Evolutionary conservation across 73 alveolate species (phyloP).

Genomic region (Paramecium sexaurelia): DNA sequence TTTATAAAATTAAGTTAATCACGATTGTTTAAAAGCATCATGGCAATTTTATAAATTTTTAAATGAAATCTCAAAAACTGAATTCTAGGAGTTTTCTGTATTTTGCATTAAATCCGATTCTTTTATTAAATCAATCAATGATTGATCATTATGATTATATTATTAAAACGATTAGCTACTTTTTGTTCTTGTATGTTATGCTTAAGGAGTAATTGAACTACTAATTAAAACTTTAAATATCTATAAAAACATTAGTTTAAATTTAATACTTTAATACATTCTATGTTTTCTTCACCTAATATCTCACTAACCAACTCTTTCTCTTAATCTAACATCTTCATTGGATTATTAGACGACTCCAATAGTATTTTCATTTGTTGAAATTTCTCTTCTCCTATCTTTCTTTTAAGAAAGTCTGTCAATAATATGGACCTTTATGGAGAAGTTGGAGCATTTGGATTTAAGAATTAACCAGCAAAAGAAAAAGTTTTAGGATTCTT

Average conservation of each 20-base stretch:
- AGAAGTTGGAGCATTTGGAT: conserved; percentile 42
- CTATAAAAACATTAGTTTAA: background rate
- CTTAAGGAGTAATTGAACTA: conserved; percentile 40
- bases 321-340: background rate
- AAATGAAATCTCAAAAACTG: conserved; percentile 43
- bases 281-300: conserved; percentile 11
- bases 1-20: background rate
- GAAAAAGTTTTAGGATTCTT: conserved; percentile 17
- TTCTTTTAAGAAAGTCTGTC: conserved; percentile 30
- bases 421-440: conserved; percentile 21
- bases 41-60: conserved; percentile 14
- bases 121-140: background rate
- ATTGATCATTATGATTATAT: background rate
- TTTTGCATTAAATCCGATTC: background rate
- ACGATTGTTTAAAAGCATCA: background rate
- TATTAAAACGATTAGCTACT: background rate
- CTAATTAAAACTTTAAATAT: conserved; percentile 19
- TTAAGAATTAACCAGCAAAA: conserved; percentile 34
- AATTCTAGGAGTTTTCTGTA: background rate
- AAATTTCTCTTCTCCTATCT: conserved; percentile 29
- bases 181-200: conserved; percentile 21
- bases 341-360: background rate
- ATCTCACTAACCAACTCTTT: background rate
- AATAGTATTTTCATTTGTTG: background rate
- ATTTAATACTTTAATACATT: conserved; percentile 21